These are phyloP conservation scores for Artemisia argyi DNA, from an alignment of 129 eudicot genomes.

Conservation along the genomic window DNA sequence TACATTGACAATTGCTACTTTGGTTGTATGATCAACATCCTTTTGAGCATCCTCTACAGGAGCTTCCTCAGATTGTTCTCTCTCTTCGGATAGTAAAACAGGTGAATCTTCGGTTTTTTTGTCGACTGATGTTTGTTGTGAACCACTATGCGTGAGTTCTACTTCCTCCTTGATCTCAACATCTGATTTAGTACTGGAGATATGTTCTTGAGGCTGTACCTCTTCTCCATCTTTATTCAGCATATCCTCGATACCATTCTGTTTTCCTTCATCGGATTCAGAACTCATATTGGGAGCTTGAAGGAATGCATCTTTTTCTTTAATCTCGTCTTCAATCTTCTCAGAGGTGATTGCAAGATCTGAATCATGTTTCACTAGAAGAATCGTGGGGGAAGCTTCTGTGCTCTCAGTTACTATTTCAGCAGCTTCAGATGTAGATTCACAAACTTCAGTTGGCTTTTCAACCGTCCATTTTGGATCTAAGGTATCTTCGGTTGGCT, in stretches of 20 bases:
- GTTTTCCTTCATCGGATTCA: conserved; percentile 21
- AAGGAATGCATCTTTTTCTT: conserved; percentile 20
- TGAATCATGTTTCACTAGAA: conserved; percentile 10
- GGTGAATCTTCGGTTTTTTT: conserved; percentile 12
- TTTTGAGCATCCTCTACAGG: neutral
- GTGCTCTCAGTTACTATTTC: conserved; percentile 23
- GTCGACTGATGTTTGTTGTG: conserved; percentile 17
- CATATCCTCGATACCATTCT: conserved; percentile 15
- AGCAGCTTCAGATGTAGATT: conserved; percentile 24
- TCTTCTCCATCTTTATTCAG: conserved; percentile 15
- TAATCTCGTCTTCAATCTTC: conserved; percentile 17
- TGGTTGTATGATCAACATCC: no score
- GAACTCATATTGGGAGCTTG: conserved; percentile 21
- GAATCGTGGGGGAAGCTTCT: conserved; percentile 22
- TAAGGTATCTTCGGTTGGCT: conserved; percentile 15
- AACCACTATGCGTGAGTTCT: neutral
- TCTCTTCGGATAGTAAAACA: conserved; percentile 1
- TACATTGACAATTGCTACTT: conserved; percentile 5
- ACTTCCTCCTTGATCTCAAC: conserved; percentile 18
- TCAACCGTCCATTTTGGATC: conserved; percentile 10
- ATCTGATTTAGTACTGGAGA: conserved; percentile 4
- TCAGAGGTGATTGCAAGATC: conserved; percentile 18
- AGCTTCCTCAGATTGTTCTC: conserved; percentile 10
- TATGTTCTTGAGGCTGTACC: conserved; percentile 20
- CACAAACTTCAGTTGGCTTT: conserved; percentile 21